A percentile compares a stretch with the other conserved stretches of the same genome.
Conservation (phyloP, 768 basidiomycete genomes). For the Lepiota venenata region DNA sequence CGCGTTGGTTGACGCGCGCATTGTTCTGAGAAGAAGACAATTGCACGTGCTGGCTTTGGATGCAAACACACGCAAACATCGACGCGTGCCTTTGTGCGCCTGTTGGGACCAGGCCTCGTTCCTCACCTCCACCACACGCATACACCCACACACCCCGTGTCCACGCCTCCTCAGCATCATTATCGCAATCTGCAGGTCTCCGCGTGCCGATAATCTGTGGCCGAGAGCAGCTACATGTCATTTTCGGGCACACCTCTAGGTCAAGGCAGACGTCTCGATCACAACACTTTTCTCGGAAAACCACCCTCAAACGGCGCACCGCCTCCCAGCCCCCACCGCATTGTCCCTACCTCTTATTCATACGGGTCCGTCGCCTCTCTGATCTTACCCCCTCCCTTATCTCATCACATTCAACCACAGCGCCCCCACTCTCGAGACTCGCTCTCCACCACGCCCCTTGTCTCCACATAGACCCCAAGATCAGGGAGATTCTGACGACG, state of each 20-base stretch:
- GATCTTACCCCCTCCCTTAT: conserved; percentile 16
- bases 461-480: conserved; percentile 33
- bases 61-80: conserved; percentile 12
- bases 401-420: conserved; percentile 30
- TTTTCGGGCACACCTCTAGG: conserved; percentile 82
- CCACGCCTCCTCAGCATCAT: neutral
- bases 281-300: conserved; percentile 73
- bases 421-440: conserved; percentile 50
- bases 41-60: conserved; percentile 10
- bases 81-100: conserved; percentile 11
- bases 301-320: conserved; percentile 32
- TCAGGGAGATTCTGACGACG: conserved; percentile 29
- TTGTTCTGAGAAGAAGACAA: conserved; percentile 4
- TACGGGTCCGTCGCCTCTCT: conserved; percentile 53
- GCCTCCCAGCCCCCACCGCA: conserved; percentile 33
- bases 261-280: conserved; percentile 86
- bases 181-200: conserved; percentile 12
- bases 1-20: neutral
- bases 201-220: conserved; percentile 14
- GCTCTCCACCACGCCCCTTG: conserved; percentile 56
- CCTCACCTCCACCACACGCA: neutral
- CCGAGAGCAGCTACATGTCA: conserved; percentile 58
- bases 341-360: conserved; percentile 60
- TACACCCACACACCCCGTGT: neutral
- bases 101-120: neutral